phyloP scores from a whole-genome alignment of 1,284 basidiomycete species.

The Boletellus deceptivus region DNA sequence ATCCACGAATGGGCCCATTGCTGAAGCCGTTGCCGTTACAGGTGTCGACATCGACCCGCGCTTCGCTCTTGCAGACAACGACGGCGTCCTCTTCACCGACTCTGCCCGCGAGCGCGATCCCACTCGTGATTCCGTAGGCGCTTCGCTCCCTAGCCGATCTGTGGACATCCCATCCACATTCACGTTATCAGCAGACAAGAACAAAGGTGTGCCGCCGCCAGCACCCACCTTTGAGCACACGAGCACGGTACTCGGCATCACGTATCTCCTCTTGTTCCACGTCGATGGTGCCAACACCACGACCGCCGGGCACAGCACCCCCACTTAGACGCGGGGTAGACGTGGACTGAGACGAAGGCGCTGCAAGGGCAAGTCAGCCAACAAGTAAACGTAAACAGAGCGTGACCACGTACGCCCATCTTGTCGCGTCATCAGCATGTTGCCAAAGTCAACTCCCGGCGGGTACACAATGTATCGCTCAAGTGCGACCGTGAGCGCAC shows the following conservation, averaged over 20 bases:
- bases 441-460: slow-evolving; percentile 63
- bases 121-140: neutral
- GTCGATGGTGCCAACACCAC: slow-evolving; percentile 25
- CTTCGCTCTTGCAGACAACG: neutral
- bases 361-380: neutral
- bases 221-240: neutral
- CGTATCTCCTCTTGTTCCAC: slow-evolving; percentile 30
- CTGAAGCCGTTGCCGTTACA: neutral
- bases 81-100: slow-evolving; percentile 11
- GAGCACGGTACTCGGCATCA: slow-evolving; percentile 12
- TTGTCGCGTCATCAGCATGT: slow-evolving; percentile 48
- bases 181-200: neutral
- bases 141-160: neutral
- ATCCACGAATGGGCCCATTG: slow-evolving; percentile 19
- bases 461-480: slow-evolving; percentile 71
- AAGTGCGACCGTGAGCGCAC: slow-evolving; percentile 54
- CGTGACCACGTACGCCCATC: slow-evolving; percentile 40
- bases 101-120: neutral
- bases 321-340: slow-evolving; percentile 20
- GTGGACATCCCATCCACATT: slow-evolving; percentile 4
- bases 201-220: too few species aligned
- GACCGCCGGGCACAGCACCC: slow-evolving; percentile 29
- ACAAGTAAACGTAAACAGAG: neutral
- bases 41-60: slow-evolving; percentile 4
- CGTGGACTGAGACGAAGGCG: slow-evolving; percentile 10